phyloP scores from a whole-genome alignment of 176 grass and related monocot genomes.

The Oryza glumipatula region DNA sequence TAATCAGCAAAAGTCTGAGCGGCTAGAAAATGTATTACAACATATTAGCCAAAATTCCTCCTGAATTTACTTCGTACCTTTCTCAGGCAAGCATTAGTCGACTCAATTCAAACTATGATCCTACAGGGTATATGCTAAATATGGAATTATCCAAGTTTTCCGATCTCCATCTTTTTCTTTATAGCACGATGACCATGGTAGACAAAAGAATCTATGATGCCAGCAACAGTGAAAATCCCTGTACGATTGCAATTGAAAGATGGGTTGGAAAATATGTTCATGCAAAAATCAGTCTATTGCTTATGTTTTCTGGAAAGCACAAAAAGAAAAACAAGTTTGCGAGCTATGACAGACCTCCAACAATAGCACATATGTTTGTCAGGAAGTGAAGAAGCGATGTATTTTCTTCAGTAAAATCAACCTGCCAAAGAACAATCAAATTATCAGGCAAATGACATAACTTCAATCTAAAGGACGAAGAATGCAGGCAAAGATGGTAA shows the following conservation, averaged over 20 bases:
- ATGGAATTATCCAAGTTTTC: slow-evolving; percentile 60
- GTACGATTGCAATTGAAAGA: background rate
- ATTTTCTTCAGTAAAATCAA: slow-evolving; percentile 94
- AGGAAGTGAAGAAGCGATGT: slow-evolving; percentile 92
- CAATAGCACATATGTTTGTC: slow-evolving; percentile 92
- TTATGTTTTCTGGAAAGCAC: background rate
- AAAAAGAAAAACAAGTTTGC: background rate
- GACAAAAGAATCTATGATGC: slow-evolving; percentile 91
- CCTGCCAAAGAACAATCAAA: slow-evolving; percentile 53
- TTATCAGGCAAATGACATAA: slow-evolving; percentile 3
- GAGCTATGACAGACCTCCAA: slow-evolving; percentile 67
- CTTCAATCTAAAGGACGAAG: background rate
- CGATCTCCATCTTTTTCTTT: slow-evolving; percentile 97
- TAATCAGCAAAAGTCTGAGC: slow-evolving; percentile 16
- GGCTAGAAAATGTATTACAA: background rate
- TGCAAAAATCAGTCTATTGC: background rate
- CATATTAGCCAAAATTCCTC: slow-evolving; percentile 42
- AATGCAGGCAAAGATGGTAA: slow-evolving; percentile 13
- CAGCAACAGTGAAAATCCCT: slow-evolving; percentile 92
- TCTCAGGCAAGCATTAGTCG: slow-evolving; percentile 27
- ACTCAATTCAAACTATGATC: slow-evolving; percentile 17
- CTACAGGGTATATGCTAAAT: slow-evolving; percentile 23
- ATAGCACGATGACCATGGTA: slow-evolving; percentile 94
- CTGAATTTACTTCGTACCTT: background rate
- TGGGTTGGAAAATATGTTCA: slow-evolving; percentile 7